Evolutionary conservation across 805 yeast species (phyloP), one percentile per base, ranked within the genome.

Genomic region (Candida maesae): DNA sequence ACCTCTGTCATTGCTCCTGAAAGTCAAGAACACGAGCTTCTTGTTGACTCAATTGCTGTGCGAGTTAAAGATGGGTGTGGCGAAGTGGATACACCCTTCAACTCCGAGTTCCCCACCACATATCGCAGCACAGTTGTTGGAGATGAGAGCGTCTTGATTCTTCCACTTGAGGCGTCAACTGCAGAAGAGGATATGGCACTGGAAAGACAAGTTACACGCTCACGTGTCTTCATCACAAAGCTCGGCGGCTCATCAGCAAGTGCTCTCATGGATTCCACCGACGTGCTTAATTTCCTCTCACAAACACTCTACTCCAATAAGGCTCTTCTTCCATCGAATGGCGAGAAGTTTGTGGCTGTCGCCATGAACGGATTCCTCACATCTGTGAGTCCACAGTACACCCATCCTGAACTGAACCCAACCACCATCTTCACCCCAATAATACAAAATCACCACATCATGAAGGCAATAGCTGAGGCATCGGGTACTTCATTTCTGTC

Each of bases 401-500:
- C 73, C 0, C 73, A 68, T 43, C 63, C 66, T 2, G 49, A 56
- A 16, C 49, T 70, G 8, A 67, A 69, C 6, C 68, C 74, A 1
- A 60, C 60, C 1, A 64, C 69, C 0, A 64, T 68, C 1, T 69
- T 69, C 44, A 51, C 70, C 1, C 70, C 72, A 1, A 58, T 61
- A 6, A 63, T 66, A 4, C 26, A 8, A 5, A 44, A 46, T 6
- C 66, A 65, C 34, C 45, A 52, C 3, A 49, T 61, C 5, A 44
- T 68, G 30, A 51, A 56, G 35, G 53, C 53, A 12, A 59, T 70
- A 2, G 68, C 67, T 17, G 52, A 57, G 35, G 65, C 71, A 8
- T 68, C 72, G 52, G 75, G 74, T 9, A 66, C 70, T 4, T 51
- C 72, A 0, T 67, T 55, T 43, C 44, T 68, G n/a, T 63, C 65